A percentile compares a stretch with the other conserved stretches of the same genome.
These are phyloP conservation scores for Entomortierella chlamydospora DNA, from an alignment of 192 early-diverging fungal species.

Conservation along the genomic window DNA sequence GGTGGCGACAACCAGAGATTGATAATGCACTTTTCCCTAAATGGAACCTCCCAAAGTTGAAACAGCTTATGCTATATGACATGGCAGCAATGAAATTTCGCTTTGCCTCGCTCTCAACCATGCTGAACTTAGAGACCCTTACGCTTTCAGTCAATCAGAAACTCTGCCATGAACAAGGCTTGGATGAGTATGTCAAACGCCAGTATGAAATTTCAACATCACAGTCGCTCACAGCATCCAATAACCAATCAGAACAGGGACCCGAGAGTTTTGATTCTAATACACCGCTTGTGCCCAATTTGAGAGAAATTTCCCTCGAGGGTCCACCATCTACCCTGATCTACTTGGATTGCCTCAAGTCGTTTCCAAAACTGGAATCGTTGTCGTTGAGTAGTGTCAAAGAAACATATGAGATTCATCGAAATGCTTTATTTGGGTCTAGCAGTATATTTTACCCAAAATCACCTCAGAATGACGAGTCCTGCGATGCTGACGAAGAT, in stretches of 20 bases:
- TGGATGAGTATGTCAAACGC: background rate
- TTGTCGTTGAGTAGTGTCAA: background rate
- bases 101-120: background rate
- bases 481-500: background rate
- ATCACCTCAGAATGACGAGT: background rate
- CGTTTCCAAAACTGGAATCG: slow-evolving; percentile 5
- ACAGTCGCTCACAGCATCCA: too few species aligned
- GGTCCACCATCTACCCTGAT: slow-evolving; percentile 15
- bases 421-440: too few species aligned
- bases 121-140: background rate
- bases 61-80: background rate
- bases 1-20: background rate
- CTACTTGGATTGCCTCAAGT: slow-evolving; percentile 17
- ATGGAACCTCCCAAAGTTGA: slow-evolving; percentile 4
- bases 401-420: background rate
- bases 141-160: background rate
- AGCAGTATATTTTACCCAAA: background rate
- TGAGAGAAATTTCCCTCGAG: background rate
- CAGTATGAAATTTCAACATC: background rate
- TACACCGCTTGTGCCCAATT: too few species aligned
- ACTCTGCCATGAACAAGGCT: background rate
- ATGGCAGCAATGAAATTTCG: background rate
- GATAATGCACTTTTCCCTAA: background rate
- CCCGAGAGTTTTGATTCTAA: too few species aligned
- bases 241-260: background rate